Base-by-base conservation (phyloP, 441 rosid species). In the Syzygium syzygioides region DNA sequence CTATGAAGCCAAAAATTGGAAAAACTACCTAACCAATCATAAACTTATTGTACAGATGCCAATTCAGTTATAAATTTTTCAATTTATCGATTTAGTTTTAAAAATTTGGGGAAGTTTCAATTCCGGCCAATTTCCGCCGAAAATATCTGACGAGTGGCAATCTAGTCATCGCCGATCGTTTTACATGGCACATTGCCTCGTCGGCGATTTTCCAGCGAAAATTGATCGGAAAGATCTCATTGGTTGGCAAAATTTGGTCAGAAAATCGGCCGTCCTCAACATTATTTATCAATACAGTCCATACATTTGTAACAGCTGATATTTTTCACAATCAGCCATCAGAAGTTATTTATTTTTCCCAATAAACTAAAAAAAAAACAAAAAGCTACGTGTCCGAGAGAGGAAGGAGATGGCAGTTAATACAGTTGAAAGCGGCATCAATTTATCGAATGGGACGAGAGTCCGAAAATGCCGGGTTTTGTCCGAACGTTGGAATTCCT, bases 21-120 rank as follows among this genome's bases (percentile, higher is more conserved):
- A 66, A 66, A 66, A 66, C 9, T 66, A 32, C 25, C 2, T 9
- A 1, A 32, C 5, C 7, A 2, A 66, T 66, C 45, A 18, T 66
- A 17, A 66, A 66, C 1, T 0, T 8, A 32, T 15, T 17, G 1
- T 18, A 32, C 10, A 6, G 1, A 66, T 66, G 6, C 0, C 19
- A 32, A 66, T 30, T 32, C 0, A 18, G 1, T 66, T 4, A 2
- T 0, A 66, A 32, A 32, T 3, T 17, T 66, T 66, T 32, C 20
- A 32, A 66, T 32, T 66, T 4, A 2, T 3, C 6, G 17, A 32
- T 9, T 66, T 66, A 32, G 13, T 18, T 2, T 4, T 17, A 9
- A 30, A 19, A 2, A 0, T 32, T 66, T 66, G 7, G 0, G 32
- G 13, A 66, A 66, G 18, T 17, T 66, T 9, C 7, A 66, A 66